Percentiles rank a stretch among this genome's conserved stretches.
Evolutionary conservation across 2,329 filamentous ascomycete genomes (phyloP).

Genomic region (Exophiala phaeomuriformis): DNA sequence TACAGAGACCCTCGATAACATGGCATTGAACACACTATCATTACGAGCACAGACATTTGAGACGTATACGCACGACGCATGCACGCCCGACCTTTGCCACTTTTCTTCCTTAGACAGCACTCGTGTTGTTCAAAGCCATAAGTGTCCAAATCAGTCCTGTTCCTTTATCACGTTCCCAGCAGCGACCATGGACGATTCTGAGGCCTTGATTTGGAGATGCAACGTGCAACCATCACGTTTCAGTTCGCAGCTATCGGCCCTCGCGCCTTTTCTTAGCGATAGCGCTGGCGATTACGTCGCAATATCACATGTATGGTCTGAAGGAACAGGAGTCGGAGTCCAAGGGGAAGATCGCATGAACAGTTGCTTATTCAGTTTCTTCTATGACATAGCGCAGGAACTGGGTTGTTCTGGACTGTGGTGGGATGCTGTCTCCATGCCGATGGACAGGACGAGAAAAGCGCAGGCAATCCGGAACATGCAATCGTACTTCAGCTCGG

Average conservation of each 20-base stretch:
- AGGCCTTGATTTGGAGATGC: neutral
- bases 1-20: neutral
- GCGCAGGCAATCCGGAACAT: neutral
- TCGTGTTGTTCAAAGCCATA: conserved; percentile 5
- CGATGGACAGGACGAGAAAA: neutral
- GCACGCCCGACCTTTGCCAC: conserved; percentile 3
- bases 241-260: neutral
- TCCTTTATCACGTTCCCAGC: neutral
- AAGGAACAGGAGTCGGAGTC: conserved; percentile 3
- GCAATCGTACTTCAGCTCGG: neutral
- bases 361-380: conserved; percentile 1
- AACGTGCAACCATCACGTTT: neutral
- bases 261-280: neutral
- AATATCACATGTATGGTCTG: conserved; percentile 9
- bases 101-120: conserved; percentile 4
- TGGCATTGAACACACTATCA: neutral
- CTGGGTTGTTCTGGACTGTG: conserved; percentile 1
- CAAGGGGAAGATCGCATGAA: neutral
- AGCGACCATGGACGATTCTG: neutral
- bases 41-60: neutral
- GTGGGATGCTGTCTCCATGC: conserved; percentile 7
- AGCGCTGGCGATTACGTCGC: neutral
- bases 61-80: neutral
- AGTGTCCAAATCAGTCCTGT: neutral
- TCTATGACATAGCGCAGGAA: neutral